These are phyloP conservation scores for Discostella pseudostelligera DNA, from an alignment of 108 stramenopile genomes.

Conservation along the genomic window DNA sequence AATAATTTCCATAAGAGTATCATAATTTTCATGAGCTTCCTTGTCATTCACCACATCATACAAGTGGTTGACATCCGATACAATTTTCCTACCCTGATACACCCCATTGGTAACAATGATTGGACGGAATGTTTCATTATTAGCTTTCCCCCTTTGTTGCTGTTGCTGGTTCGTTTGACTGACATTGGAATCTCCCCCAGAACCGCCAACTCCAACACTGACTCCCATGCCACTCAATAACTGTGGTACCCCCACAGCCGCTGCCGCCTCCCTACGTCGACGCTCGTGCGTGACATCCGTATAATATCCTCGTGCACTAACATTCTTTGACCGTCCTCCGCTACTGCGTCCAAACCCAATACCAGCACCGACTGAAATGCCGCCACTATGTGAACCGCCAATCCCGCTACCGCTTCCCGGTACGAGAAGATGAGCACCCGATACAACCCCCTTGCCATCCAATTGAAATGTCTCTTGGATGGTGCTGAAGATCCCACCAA, in stretches of 20 bases:
- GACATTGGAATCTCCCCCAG: not conserved
- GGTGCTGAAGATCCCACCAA: constrained; percentile 20
- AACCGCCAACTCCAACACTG: not conserved
- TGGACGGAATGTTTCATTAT: not conserved
- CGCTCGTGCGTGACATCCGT: not conserved
- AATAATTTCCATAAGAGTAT: constrained; percentile 18
- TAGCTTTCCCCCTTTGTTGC: not conserved
- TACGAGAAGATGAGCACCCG: not conserved
- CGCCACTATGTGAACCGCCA: not conserved
- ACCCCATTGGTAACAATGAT: not conserved
- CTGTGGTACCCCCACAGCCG: not conserved
- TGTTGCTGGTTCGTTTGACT: not conserved
- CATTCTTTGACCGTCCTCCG: not conserved
- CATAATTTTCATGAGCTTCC: constrained; percentile 34
- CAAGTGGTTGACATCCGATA: constrained; percentile 29
- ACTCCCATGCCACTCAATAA: not conserved
- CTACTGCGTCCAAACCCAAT: not conserved
- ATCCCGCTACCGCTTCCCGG: not conserved
- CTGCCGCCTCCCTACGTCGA: not conserved
- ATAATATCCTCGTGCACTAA: not conserved
- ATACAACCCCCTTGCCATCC: not conserved
- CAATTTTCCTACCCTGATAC: constrained; percentile 40
- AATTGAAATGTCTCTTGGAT: constrained; percentile 14
- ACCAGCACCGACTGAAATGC: not conserved
- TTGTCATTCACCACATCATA: constrained; percentile 44